Evolutionary conservation across 1,139 yeast genomes (phyloP).

Genomic region (Debaryomyces udenii): DNA sequence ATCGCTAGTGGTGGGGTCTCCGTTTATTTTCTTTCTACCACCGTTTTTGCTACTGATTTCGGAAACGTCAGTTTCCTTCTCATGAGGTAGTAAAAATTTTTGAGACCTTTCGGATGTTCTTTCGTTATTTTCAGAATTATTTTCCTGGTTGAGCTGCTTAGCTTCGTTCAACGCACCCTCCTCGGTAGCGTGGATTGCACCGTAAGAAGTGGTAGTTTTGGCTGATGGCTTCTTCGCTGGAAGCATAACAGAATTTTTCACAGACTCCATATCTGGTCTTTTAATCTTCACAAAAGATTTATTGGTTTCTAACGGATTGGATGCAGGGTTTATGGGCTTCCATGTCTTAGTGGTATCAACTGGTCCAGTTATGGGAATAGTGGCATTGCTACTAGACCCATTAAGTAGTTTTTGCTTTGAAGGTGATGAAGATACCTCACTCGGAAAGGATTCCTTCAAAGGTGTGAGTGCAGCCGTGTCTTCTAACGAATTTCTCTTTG

Average conservation of each 20-base stretch:
- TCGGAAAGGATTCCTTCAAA: conserved; percentile 10
- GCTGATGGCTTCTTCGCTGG: neutral
- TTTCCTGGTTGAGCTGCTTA: conserved; percentile 13
- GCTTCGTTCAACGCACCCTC: conserved; percentile 51
- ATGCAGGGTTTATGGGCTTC: conserved; percentile 73
- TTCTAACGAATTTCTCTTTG: conserved; percentile 46
- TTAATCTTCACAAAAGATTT: conserved; percentile 74
- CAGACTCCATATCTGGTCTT: conserved; percentile 43
- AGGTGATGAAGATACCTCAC: conserved; percentile 6
- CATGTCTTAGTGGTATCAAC: conserved; percentile 27
- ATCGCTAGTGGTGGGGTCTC: neutral
- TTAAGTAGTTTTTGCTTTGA: conserved; percentile 3
- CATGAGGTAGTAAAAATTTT: conserved; percentile 29
- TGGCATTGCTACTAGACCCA: conserved; percentile 8
- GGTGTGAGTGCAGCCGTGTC: conserved; percentile 12
- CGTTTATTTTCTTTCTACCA: neutral
- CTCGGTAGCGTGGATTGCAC: conserved; percentile 52
- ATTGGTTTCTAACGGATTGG: conserved; percentile 75
- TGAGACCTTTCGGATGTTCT: conserved; percentile 9
- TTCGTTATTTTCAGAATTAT: neutral
- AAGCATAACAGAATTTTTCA: conserved; percentile 28
- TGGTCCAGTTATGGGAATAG: conserved; percentile 17
- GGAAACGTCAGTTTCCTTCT: conserved; percentile 34
- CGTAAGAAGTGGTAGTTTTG: conserved; percentile 24
- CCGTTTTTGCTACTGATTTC: conserved; percentile 20